Base-by-base conservation (phyloP, 1,284 basidiomycete genomes). In the Athelia sp. region DNA sequence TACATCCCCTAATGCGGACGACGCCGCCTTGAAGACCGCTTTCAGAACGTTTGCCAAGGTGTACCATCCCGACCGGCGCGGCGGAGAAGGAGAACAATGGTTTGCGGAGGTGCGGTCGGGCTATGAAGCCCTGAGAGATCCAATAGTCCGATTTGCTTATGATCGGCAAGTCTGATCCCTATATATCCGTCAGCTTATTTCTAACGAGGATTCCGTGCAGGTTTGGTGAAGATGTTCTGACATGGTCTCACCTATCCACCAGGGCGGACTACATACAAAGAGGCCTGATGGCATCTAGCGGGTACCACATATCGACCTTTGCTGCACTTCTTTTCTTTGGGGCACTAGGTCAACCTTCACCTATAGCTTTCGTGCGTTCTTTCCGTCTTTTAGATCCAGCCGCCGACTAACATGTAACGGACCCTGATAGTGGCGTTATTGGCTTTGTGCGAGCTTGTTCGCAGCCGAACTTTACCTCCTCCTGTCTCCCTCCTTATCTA, bases 121-220 rank as follows among this genome's bases (percentile, higher is more conserved):
- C 17, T 93, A 86, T 60, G 91, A 95, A 62, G 82, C 83, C 0
- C 66, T 95, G 26, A 89, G 82, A 52, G 80, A 93, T 56, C 90
- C 92, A 0, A 73, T 81, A 1, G 84, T 84, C 51, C 71, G 91
- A 43, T 93, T 90, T 68, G 92, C 91, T 0, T 95, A 95, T 64
- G 92, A 95, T 67, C 73, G 81, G 87, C 85, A 50, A 50, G 75
- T 62, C 17, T 9, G 6, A 6, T n/a, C 15, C 36, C 15, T 21
- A 13, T 4, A 29, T 29, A 29, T 29, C 6, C 26, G 26, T 13
- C 13, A 13, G 26, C n/a, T 51, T 49, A 19, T 55, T 26, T 47
- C n/a, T n/a, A n/a, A n/a, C n/a, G 52, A 42, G 50, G 11, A n/a
- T 29, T 35, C 19, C 6, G 43, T 32, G 38, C 54, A 78, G 90